These are phyloP conservation scores for Fusarium sp. DNA, from an alignment of 2,329 filamentous ascomycete species.

Conservation along the genomic window DNA sequence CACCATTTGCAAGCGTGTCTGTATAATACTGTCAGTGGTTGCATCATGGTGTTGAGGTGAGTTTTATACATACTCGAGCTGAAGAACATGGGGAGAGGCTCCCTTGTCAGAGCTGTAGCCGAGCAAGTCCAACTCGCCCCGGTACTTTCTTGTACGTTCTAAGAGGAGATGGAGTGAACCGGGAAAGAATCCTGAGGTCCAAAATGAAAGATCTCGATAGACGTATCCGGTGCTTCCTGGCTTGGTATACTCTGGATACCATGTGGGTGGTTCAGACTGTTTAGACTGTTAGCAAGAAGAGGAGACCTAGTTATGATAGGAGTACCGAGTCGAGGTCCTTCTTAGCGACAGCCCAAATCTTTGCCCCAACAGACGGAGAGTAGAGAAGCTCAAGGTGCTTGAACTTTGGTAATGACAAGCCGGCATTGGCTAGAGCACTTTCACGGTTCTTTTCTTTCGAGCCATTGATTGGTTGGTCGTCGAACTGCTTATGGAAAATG, in stretches of 20 bases:
- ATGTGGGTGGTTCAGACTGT: conserved; percentile 25
- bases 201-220: conserved; percentile 50
- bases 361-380: background rate
- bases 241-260: conserved; percentile 51
- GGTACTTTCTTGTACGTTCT: conserved; percentile 47
- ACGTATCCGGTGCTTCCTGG: conserved; percentile 50
- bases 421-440: background rate
- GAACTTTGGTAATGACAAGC: background rate
- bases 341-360: background rate
- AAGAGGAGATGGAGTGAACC: conserved; percentile 48
- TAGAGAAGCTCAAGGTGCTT: background rate
- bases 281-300: background rate
- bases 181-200: conserved; percentile 55
- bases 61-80: background rate
- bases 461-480: background rate
- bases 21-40: background rate
- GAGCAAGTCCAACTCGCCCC: background rate
- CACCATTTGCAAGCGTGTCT: conserved; percentile 14
- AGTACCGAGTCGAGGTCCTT: background rate
- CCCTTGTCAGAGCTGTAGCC: background rate
- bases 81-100: background rate
- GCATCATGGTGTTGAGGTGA: background rate
- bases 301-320: no score
- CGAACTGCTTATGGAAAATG: background rate
- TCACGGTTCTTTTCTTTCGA: background rate